Evolutionary conservation across 345 rosid species (phyloP).

Genomic region (Ceriops tagal): DNA sequence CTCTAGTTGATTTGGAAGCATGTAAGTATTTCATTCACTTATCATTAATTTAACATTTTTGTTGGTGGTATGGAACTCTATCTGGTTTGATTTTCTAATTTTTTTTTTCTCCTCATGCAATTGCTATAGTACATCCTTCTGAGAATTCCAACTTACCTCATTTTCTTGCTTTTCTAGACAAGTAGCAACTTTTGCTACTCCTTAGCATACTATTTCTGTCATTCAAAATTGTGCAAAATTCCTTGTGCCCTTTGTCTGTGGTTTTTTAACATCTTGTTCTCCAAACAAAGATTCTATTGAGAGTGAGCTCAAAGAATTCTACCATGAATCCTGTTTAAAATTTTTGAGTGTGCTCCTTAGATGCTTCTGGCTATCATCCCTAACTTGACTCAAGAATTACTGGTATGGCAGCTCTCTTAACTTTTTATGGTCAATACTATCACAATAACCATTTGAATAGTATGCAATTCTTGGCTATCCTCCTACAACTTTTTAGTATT

Average conservation of each 20-base stretch:
- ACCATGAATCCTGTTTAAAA: slow-evolving; percentile 73
- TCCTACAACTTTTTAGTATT: neutral
- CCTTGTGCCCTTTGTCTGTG: slow-evolving; percentile 64
- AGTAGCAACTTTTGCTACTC: slow-evolving; percentile 52
- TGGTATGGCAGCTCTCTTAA: slow-evolving; percentile 40
- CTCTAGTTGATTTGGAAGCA: neutral
- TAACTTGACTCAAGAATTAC: slow-evolving; percentile 67
- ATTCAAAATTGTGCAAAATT: slow-evolving; percentile 59
- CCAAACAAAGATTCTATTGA: slow-evolving; percentile 58
- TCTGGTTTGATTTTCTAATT: neutral
- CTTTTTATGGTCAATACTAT: slow-evolving; percentile 9
- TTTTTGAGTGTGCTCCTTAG: slow-evolving; percentile 70
- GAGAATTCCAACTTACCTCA: neutral
- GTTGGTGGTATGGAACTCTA: neutral
- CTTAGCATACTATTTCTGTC: slow-evolving; percentile 71
- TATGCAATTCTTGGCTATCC: slow-evolving; percentile 1
- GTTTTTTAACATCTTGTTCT: slow-evolving; percentile 69
- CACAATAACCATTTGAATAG: neutral
- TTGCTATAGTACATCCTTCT: neutral
- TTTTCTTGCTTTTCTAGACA: slow-evolving; percentile 23
- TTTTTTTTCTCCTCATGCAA: neutral
- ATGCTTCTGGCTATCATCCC: slow-evolving; percentile 76
- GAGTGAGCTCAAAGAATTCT: slow-evolving; percentile 65
- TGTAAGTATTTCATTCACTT: too few relatives aligned
- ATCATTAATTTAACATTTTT: too few relatives aligned